Evolutionary conservation across 129 eudicot species (phyloP).

Genomic region (Flaveria ramosissima): DNA sequence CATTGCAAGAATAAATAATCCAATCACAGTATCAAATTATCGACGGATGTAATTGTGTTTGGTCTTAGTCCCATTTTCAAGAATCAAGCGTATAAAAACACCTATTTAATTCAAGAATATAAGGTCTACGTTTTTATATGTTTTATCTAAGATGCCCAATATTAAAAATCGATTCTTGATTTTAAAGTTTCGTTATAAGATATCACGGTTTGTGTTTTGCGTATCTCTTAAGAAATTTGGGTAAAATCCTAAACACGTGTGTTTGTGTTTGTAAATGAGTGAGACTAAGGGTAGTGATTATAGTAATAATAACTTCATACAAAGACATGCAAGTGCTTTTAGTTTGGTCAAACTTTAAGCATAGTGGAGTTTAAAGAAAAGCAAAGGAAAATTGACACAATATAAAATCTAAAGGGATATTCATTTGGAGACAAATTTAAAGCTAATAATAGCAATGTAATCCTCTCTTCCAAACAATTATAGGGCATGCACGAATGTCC

Average conservation of each 20-base stretch:
- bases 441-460: conserved; percentile 45
- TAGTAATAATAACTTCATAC: conserved; percentile 8
- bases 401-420: background rate
- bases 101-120: too few species aligned
- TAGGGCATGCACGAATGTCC: conserved; percentile 52
- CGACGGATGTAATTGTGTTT: background rate
- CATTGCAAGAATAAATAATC: background rate
- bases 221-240: background rate
- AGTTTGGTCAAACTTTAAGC: conserved; percentile 19
- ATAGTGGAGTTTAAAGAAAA: conserved; percentile 29
- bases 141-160: too few species aligned
- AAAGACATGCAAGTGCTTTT: conserved; percentile 53
- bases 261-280: background rate
- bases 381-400: background rate
- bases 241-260: conserved; percentile 24
- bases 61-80: too few species aligned
- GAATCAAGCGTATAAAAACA: too few species aligned
- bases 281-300: background rate
- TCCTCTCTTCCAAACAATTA: conserved; percentile 35
- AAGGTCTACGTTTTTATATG: too few species aligned
- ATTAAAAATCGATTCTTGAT: too few species aligned
- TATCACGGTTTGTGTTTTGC: too few species aligned
- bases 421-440: conserved; percentile 33
- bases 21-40: background rate
- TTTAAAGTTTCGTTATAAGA: too few species aligned